Base-by-base conservation (phyloP, 805 yeast genomes). In the Schwanniomyces sp. region DNA sequence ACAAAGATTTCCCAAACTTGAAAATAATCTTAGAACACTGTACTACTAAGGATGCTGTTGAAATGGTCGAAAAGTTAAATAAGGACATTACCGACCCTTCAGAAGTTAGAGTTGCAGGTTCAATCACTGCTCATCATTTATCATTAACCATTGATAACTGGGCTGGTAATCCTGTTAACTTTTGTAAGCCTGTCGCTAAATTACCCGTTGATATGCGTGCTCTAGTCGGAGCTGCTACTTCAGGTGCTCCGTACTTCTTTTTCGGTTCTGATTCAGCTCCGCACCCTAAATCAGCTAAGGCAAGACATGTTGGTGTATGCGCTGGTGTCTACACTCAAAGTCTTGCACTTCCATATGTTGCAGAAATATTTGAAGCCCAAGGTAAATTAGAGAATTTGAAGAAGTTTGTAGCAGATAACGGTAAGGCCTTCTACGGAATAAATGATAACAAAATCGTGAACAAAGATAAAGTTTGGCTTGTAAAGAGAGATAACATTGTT, bases 251-350 rank as follows among this genome's bases (percentile, higher is more conserved):
- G 37, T 91, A 84, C 74, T 94, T 91, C 67, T 89, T 94, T 74
- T 94, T 91, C 62, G 99, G 99, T 6, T 88, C 97, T 1, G 99
- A 94, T 66, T 89, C 97, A 18, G 99, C 99, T 27, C 99, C 99
- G 24, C 99, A 94, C 65, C 96, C 97, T 7, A 61, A 88, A 24
- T 80, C 80, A 52, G 84, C 84, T 50, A 95, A 95, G 67, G 76
- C 88, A 24, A 85, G 79, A 51, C 90, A 82, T 55, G 72, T 75
- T 32, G 92, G 91, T 18, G 97, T 92, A 14, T 90, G 97, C 59
- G 99, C 99, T n/a, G 99, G 99, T 61, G 97, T 94, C 7, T 94
- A 80, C 69, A 88, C 98, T 1, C 99, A 94, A 66, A 79, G 88
- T 18, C 81, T 81, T 56, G 96, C 87, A 1, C 67, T 94, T 16